Evolutionary conservation across 495 filamentous ascomycete species (phyloP).

Genomic region (Platismatia glauca): DNA sequence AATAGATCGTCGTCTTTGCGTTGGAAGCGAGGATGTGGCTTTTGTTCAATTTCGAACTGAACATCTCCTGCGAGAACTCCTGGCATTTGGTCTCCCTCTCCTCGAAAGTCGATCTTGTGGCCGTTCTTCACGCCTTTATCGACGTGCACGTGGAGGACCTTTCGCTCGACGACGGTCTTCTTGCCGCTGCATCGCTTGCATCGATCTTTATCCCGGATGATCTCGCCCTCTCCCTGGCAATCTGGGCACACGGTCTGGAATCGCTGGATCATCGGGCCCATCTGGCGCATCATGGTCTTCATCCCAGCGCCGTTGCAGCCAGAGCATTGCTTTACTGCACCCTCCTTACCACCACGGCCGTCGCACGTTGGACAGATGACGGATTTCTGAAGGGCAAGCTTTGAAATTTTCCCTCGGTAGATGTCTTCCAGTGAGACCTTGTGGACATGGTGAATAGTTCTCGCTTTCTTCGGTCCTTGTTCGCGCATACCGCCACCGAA

Average conservation of each 20-base stretch:
- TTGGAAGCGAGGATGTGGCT: constrained; percentile 90
- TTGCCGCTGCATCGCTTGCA: constrained; percentile 93
- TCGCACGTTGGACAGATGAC: constrained; percentile 95
- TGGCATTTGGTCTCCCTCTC: constrained; percentile 94
- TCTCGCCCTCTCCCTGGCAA: constrained; percentile 94
- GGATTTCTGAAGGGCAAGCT: constrained; percentile 92
- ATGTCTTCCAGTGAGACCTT: constrained; percentile 97
- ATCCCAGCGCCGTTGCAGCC: constrained; percentile 90
- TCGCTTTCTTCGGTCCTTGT: constrained; percentile 82
- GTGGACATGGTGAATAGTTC: constrained; percentile 95
- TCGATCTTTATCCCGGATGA: constrained; percentile 87
- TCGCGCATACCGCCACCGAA: constrained; percentile 77
- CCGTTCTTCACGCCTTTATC: constrained; percentile 89
- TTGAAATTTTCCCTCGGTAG: constrained; percentile 95
- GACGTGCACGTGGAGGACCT: constrained; percentile 96
- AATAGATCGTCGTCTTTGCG: constrained; percentile 94
- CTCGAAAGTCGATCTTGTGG: constrained; percentile 90
- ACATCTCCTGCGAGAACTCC: constrained; percentile 90
- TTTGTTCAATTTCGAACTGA: constrained; percentile 96
- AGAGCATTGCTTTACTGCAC: constrained; percentile 82
- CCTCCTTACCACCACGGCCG: constrained; percentile 94
- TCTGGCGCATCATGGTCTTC: constrained; percentile 99
- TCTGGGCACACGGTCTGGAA: constrained; percentile 99
- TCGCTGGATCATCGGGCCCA: constrained; percentile 99
- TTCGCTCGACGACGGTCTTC: constrained; percentile 95